phyloP scores from a whole-genome alignment of 2,329 filamentous ascomycete genomes.

The Epichloe elymi region DNA sequence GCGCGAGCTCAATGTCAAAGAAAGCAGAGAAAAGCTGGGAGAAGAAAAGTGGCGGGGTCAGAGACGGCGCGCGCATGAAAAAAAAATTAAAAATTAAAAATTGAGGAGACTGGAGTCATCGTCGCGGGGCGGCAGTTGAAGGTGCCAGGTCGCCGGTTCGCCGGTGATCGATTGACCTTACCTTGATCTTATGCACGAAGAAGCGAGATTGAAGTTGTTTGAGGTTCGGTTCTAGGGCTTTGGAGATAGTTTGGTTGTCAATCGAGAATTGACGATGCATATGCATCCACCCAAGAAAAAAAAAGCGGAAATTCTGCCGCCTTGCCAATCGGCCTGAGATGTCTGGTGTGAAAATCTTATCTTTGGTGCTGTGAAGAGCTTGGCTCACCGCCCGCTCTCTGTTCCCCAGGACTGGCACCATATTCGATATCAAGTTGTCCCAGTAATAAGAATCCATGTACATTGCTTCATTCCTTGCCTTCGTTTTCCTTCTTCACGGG shows the following conservation, averaged over 20 bases:
- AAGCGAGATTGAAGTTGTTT: background rate
- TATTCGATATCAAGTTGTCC: background rate
- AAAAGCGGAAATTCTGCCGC: conserved; percentile 7
- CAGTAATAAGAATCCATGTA: too few species aligned
- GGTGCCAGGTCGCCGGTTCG: background rate
- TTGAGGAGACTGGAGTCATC: background rate
- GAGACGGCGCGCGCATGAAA: background rate
- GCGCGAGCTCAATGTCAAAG: background rate
- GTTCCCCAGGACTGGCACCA: too few species aligned
- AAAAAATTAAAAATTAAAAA: background rate
- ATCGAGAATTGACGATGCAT: background rate
- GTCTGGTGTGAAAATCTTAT: background rate
- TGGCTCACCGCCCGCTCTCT: conserved; percentile 4
- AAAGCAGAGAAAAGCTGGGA: background rate
- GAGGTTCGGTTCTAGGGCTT: background rate
- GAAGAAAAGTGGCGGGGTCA: background rate
- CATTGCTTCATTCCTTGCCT: too few species aligned
- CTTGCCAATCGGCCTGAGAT: background rate
- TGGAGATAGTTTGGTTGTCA: background rate
- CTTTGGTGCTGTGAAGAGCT: background rate
- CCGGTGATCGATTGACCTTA: background rate
- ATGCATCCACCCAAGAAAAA: background rate
- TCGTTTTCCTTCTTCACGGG: too few species aligned
- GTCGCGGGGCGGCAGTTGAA: background rate
- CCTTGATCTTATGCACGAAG: background rate